A percentile compares a stretch with the other conserved stretches of the same genome.
These are phyloP conservation scores for Trichoderma harzianum DNA, from an alignment of 2,329 filamentous ascomycete genomes.

Conservation along the genomic window DNA sequence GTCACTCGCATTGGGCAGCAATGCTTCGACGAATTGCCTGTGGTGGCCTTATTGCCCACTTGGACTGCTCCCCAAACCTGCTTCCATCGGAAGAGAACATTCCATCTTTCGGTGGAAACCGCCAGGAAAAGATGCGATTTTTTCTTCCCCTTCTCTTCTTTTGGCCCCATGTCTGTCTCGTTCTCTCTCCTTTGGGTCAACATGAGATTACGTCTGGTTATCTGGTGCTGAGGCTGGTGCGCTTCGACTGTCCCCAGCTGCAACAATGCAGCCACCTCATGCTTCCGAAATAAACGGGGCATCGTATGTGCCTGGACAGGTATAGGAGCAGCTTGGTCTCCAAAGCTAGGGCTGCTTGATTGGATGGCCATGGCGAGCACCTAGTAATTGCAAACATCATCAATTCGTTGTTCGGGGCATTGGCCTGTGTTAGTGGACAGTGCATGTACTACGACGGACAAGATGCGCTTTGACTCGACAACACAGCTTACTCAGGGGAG, in stretches of 20 bases:
- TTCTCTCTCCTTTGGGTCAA: background rate
- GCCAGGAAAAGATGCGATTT: background rate
- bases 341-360: constrained; percentile 1
- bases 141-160: background rate
- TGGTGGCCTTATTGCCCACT: constrained; percentile 4
- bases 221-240: background rate
- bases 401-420: background rate
- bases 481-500: background rate
- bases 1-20: constrained; percentile 21
- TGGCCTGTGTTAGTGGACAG: background rate
- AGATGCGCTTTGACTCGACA: background rate
- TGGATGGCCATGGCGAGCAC: constrained; percentile 5
- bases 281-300: constrained; percentile 11
- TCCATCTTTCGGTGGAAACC: background rate
- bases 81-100: background rate
- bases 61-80: constrained; percentile 1
- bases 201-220: background rate
- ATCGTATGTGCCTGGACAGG: background rate
- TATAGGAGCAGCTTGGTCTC: background rate
- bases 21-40: constrained; percentile 15
- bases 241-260: background rate
- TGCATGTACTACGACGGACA: background rate
- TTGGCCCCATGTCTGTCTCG: background rate
- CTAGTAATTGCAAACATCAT: constrained; percentile 4
- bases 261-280: background rate